Evolutionary conservation across 2,329 filamentous ascomycete species (phyloP), one percentile per base, ranked within the genome.

Genomic region (Trichoderma semiorbis): DNA sequence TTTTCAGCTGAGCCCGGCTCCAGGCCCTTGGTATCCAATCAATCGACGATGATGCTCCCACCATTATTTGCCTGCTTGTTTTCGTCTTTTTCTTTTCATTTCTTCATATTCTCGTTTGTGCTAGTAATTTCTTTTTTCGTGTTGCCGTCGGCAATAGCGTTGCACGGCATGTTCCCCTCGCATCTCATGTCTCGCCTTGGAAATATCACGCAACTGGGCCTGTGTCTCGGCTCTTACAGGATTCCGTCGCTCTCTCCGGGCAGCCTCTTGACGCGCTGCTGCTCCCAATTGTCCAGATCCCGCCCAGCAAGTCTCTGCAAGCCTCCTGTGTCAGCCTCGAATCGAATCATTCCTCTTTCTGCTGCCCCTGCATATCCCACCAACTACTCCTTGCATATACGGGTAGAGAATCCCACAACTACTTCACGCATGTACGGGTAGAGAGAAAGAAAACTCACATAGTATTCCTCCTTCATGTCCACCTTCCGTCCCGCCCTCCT

Each of bases 251-350:
- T 92, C 82, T 99, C 97, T 75, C 96, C 96, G 24, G 93, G 91
- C 73, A 98, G 87, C 79, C 96, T 87, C 84, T 97, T 90, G 12
- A 98, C 94, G 68, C 97, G 90, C 83, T 96, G 97, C 83, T 98
- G 96, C 81, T 98, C 95, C 96, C 96, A 99, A 79, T 94, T 89
- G 78, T 99, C 95, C 73, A 98, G 84, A 79, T 98, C 96, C 81
- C 97, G 97, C 36, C 93, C 93, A 93, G 85, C 75, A 57, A 79
- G 75, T 69, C 78, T 77, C 79, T 81, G 72, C 73, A 34, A 34
- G 16, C 18, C 28, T 47, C 30, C 61, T 47, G 55, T 68, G 66
- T 65, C 8, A 71, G 58, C 61, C 57, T 70, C 34, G 18, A 58
- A 43, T 39, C 7, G 7, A 43, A 21, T 57, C 24, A 26, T 30